phyloP scores from a whole-genome alignment of 2,329 filamentous ascomycete genomes.

The Kalaharituber pfeilii region DNA sequence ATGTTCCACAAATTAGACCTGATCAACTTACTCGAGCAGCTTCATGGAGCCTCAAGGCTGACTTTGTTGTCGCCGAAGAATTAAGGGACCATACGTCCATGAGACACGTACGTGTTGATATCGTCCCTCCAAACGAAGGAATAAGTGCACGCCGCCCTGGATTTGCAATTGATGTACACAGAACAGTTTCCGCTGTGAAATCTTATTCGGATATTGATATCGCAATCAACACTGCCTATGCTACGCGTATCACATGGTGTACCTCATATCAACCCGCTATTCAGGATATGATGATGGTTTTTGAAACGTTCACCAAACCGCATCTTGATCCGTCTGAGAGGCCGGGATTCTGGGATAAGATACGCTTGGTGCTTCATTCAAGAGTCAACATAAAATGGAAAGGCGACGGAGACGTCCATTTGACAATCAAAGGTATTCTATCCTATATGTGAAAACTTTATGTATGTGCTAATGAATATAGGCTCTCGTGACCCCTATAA shows the following conservation, averaged over 20 bases:
- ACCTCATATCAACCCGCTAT: conserved; percentile 95
- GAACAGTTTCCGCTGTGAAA: conserved; percentile 88
- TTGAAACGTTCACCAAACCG: conserved; percentile 93
- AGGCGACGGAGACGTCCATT: conserved; percentile 84
- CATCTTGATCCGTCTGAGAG: conserved; percentile 84
- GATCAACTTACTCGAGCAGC: conserved; percentile 63
- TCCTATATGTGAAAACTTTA: neutral
- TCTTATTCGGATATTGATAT: conserved; percentile 85
- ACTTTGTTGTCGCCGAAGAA: conserved; percentile 94
- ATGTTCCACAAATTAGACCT: conserved; percentile 66
- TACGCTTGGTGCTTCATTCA: conserved; percentile 84
- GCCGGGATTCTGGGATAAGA: conserved; percentile 98
- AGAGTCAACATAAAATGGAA: conserved; percentile 80
- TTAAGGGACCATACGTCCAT: conserved; percentile 65
- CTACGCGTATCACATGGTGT: conserved; percentile 90
- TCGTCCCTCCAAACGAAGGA: conserved; percentile 51
- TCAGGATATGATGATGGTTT: conserved; percentile 99
- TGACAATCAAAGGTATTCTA: conserved; percentile 61
- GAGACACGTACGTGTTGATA: conserved; percentile 61
- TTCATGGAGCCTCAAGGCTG: conserved; percentile 67
- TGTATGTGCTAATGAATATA: conserved; percentile 19
- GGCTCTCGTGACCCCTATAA: conserved; percentile 78
- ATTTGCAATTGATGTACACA: conserved; percentile 70
- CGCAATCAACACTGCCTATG: conserved; percentile 80
- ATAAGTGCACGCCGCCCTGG: conserved; percentile 32